Conservation (phyloP, 75 land plant genomes). For the Azolla pinnata region DNA sequence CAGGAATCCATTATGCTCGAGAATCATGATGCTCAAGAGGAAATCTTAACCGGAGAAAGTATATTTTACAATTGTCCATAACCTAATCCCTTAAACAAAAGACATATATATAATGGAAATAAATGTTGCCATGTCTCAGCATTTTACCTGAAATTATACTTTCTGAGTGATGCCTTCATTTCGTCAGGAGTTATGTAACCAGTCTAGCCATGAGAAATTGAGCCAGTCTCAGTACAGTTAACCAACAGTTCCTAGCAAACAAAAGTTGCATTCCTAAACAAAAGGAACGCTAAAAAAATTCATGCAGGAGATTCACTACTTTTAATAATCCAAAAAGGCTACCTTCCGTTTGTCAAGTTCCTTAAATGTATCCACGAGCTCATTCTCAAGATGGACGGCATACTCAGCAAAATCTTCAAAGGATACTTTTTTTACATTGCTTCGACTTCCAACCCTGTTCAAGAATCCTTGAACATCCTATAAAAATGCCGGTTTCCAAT, state of each 20-base stretch:
- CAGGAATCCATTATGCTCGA: too few species aligned
- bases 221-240: too few species aligned
- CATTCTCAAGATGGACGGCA: constrained; percentile 10
- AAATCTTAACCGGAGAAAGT: background rate
- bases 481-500: background rate
- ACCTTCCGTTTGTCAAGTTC: constrained; percentile 19
- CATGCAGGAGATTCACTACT: too few species aligned
- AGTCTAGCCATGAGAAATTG: too few species aligned
- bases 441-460: background rate
- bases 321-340: too few species aligned
- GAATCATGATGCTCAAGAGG: background rate
- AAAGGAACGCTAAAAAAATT: background rate
- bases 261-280: background rate
- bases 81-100: too few species aligned
- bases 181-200: constrained; percentile 11
- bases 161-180: constrained; percentile 7
- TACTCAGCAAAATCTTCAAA: constrained; percentile 16
- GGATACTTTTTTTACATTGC: background rate
- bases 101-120: too few species aligned
- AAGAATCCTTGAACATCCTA: constrained; percentile 15
- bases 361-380: constrained; percentile 16
- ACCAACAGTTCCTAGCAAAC: background rate
- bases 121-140: background rate
- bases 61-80: background rate
- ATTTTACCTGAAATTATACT: constrained; percentile 13